These are phyloP conservation scores for Euphorbia lathyris DNA, from an alignment of 345 rosid species.

Conservation along the genomic window DNA sequence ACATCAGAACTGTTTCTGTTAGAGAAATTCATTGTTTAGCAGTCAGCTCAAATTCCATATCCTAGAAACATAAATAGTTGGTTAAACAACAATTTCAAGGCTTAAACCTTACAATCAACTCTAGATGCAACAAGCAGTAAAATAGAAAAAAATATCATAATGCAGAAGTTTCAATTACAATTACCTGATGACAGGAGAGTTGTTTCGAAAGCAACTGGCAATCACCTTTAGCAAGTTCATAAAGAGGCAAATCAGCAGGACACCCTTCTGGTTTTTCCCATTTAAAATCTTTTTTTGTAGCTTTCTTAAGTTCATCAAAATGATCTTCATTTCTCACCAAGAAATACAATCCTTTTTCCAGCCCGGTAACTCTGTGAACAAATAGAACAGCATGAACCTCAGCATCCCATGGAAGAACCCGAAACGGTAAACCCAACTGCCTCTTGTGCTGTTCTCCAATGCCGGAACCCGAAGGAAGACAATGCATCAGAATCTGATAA, in stretches of 20 bases:
- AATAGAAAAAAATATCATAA: background rate
- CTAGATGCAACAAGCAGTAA: background rate
- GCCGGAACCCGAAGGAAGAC: conserved; percentile 69
- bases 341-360: conserved; percentile 76
- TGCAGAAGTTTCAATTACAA: conserved; percentile 1
- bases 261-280: conserved; percentile 86
- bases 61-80: background rate
- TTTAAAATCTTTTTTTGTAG: conserved; percentile 50
- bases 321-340: conserved; percentile 86
- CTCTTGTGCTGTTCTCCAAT: conserved; percentile 47
- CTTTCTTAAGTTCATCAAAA: conserved; percentile 50
- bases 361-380: conserved; percentile 70
- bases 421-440: conserved; percentile 66
- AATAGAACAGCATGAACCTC: conserved; percentile 84
- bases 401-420: conserved; percentile 82
- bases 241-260: conserved; percentile 61
- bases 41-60: background rate
- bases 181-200: conserved; percentile 84
- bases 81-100: conserved; percentile 1
- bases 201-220: conserved; percentile 59
- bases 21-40: background rate
- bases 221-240: conserved; percentile 57
- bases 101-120: background rate
- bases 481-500: conserved; percentile 82
- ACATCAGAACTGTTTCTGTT: too few relatives aligned